Evolutionary conservation across 208 protist species (phyloP), one percentile per base, ranked within the genome.

Genomic region (Crithidia sp.): DNA sequence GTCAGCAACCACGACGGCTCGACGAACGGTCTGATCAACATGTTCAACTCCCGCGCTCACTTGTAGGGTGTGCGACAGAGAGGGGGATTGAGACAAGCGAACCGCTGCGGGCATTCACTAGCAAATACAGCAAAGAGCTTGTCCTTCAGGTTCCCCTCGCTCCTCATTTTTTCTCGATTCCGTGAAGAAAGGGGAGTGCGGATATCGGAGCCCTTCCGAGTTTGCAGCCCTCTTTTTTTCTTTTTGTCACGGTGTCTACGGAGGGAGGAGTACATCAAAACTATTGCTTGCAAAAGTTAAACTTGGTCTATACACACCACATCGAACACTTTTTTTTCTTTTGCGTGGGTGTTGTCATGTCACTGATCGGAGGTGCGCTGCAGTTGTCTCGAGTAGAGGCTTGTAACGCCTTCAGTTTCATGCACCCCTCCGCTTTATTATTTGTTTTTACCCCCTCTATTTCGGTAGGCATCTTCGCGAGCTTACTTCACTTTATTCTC

Each of bases 21-120:
- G 19, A 99, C 97, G 8, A 98, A 97, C 77, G 96, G 95, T 45
- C 89, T 99, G 41, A 98, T 99, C 81, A 98, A 98, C 72, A 78
- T 95, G 50, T 98, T 95, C 79, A 98, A 98, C 71, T 61, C 69
- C 5, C 77, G 74, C 49, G 71, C 83, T 44, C 82, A 89, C 57
- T 65, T 93, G 60, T 93, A 73, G 89, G 9, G 10, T 7, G 52
- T 28, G 8, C 17, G 17, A 57, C 12, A 59, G 36, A 70, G n/a
- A 70, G 37, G 5, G 52, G 9, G 59, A 13, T 10, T 28, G 14
- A 65, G 17, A 14, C 19, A 61, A 36, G 14, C 9, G 44, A 37
- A 39, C 6, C 5, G 13, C 41, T 13, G 41, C 40, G 43, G 45
- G 40, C 49, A 9, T 5, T 66, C 45, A 12, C 36, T 63, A 12